These are phyloP conservation scores for Nigrospora oryzae DNA, from an alignment of 2,329 filamentous ascomycete species.

Conservation along the genomic window DNA sequence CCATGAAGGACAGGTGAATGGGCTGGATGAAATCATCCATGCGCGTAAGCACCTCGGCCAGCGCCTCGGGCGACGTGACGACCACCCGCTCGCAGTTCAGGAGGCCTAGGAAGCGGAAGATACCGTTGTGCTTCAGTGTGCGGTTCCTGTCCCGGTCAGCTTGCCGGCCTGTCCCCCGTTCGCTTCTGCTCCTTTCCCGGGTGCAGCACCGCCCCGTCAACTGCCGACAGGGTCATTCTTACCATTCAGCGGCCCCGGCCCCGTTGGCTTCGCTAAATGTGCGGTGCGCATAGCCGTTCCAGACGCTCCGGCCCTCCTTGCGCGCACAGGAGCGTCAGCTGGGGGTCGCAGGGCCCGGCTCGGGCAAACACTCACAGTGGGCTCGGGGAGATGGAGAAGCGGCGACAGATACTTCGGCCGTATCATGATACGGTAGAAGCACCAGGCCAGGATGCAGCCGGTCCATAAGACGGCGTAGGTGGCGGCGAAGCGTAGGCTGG, in stretches of 20 bases:
- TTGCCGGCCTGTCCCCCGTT: neutral
- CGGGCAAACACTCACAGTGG: slow-evolving; percentile 1
- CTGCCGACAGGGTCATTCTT: neutral
- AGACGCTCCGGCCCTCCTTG: slow-evolving; percentile 4
- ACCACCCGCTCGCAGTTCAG: slow-evolving; percentile 7
- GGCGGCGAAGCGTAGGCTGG: neutral
- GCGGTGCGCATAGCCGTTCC: slow-evolving; percentile 4
- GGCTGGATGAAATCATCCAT: slow-evolving; percentile 11
- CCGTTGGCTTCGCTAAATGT: slow-evolving; percentile 4
- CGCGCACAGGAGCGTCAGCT: neutral
- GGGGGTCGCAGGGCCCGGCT: neutral
- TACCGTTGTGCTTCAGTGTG: slow-evolving; percentile 5
- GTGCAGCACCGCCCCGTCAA: neutral
- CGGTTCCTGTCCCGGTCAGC: neutral
- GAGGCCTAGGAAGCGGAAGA: slow-evolving; percentile 8
- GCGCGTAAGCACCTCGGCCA: slow-evolving; percentile 5
- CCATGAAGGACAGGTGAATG: slow-evolving; percentile 3
- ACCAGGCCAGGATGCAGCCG: neutral
- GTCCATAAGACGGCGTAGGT: neutral
- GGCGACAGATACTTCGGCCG: slow-evolving; percentile 6
- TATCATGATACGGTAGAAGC: slow-evolving; percentile 1
- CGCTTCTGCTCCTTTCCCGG: neutral
- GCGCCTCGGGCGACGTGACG: slow-evolving; percentile 6
- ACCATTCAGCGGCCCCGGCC: slow-evolving; percentile 2
- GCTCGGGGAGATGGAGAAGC: slow-evolving; percentile 3